Conservation (phyloP, 2,329 filamentous ascomycete genomes). For the Penicillium sp. region DNA sequence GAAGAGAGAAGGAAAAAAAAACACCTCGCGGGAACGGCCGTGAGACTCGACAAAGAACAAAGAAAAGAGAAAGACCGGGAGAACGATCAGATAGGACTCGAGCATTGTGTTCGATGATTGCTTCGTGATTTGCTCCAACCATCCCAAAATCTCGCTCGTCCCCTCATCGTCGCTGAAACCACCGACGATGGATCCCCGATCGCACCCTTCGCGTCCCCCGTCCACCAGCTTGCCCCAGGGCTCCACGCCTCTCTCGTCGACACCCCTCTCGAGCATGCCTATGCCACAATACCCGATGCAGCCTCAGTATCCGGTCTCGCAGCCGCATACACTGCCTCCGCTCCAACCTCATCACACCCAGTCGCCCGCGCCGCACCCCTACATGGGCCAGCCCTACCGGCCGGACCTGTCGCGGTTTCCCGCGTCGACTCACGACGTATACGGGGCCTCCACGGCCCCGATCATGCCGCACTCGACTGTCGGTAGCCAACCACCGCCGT, state of each 20-base stretch:
- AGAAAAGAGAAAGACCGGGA: slow-evolving; percentile 15
- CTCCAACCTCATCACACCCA: slow-evolving; percentile 47
- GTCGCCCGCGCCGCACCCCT: slow-evolving; percentile 43
- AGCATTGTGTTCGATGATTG: slow-evolving; percentile 35
- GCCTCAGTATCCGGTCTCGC: slow-evolving; percentile 44
- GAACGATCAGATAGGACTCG: too few relatives aligned
- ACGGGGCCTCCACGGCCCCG: slow-evolving; percentile 42
- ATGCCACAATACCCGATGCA: slow-evolving; percentile 50
- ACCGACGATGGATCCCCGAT: slow-evolving; percentile 42
- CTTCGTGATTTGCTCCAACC: slow-evolving; percentile 30
- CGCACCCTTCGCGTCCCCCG: slow-evolving; percentile 44
- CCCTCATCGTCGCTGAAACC: slow-evolving; percentile 17
- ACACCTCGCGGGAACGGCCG: too few relatives aligned
- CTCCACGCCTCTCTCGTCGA: slow-evolving; percentile 45
- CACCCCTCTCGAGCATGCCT: slow-evolving; percentile 46
- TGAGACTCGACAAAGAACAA: too few relatives aligned
- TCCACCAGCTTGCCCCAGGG: slow-evolving; percentile 47
- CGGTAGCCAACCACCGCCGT: slow-evolving; percentile 43
- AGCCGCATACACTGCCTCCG: slow-evolving; percentile 47
- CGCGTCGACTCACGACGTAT: slow-evolving; percentile 43
- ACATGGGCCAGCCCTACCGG: slow-evolving; percentile 43
- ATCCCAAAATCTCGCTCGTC: slow-evolving; percentile 4
- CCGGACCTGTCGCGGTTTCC: slow-evolving; percentile 46
- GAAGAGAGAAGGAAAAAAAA: slow-evolving; percentile 14
- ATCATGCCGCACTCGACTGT: slow-evolving; percentile 45